A percentile compares a stretch with the other conserved stretches of the same genome.
phyloP scores from a whole-genome alignment of 2,329 filamentous ascomycete genomes.

The Neofusicoccum ribis region DNA sequence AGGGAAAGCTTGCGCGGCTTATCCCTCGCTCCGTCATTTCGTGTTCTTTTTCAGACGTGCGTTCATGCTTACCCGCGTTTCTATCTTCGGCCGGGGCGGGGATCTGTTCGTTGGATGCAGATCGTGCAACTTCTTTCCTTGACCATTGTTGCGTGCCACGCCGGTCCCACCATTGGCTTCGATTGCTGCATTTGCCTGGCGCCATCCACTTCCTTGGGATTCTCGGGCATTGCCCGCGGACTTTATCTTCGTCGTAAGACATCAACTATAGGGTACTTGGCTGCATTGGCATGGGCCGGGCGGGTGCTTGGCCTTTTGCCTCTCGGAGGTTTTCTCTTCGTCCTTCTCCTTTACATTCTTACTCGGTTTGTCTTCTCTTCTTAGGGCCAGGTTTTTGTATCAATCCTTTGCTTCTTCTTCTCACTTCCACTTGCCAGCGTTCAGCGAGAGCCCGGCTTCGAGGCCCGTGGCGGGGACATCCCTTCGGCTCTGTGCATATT shows the following conservation, averaged over 20 bases:
- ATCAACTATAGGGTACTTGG: neutral
- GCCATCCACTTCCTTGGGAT: neutral
- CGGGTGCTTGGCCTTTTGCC: neutral
- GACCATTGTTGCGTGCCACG: neutral
- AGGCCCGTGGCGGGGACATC: constrained; percentile 1
- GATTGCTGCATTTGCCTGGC: constrained; percentile 19
- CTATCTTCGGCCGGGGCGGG: neutral
- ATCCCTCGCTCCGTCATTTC: neutral
- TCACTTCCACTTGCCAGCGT: neutral
- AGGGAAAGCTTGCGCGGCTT: constrained; percentile 17
- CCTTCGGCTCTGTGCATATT: constrained; percentile 6
- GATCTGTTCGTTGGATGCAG: neutral
- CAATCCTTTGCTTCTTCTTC: neutral
- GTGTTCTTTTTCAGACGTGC: neutral
- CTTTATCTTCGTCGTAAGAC: neutral
- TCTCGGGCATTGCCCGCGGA: neutral
- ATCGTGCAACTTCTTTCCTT: constrained; percentile 2
- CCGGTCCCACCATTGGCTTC: constrained; percentile 12
- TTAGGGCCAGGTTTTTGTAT: constrained; percentile 7
- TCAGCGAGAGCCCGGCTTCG: constrained; percentile 6
- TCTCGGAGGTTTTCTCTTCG: neutral
- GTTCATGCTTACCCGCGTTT: constrained; percentile 15
- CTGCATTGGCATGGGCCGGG: neutral
- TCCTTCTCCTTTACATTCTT: neutral
- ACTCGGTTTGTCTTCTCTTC: neutral